phyloP scores from a whole-genome alignment of 352 stramenopile species.

The Globisporangium canariense region DNA sequence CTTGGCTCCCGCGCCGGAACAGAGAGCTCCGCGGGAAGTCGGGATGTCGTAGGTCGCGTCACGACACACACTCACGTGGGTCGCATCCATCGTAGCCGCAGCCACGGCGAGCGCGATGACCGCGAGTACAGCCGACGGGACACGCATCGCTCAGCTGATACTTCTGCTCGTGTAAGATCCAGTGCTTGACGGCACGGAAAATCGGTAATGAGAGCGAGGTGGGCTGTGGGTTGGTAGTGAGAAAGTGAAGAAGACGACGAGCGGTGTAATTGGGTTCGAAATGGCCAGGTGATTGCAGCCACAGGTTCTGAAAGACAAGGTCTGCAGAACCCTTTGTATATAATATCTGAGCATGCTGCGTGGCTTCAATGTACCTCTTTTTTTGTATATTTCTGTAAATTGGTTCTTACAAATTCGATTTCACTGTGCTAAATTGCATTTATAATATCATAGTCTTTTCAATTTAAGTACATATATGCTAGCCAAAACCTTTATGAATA shows the following conservation, averaged over 20 bases:
- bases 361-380: no score
- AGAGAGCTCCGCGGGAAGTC: constrained; percentile 37
- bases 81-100: constrained; percentile 20
- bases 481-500: not conserved
- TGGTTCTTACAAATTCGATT: no score
- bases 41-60: constrained; percentile 59
- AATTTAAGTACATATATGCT: not conserved
- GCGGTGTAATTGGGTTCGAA: not conserved
- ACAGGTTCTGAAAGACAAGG: no score
- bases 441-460: not conserved
- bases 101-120: constrained; percentile 2
- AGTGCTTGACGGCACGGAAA: not conserved
- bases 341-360: no score
- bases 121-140: constrained; percentile 3
- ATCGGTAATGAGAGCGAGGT: not conserved
- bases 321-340: no score
- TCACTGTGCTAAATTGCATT: no score
- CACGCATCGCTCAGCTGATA: not conserved
- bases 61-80: constrained; percentile 42
- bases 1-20: constrained; percentile 34
- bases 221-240: not conserved
- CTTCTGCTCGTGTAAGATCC: not conserved
- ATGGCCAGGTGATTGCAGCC: not conserved
- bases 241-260: not conserved
- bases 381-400: no score